Base-by-base conservation (phyloP, 2,329 filamentous ascomycete genomes). In the Camptophora hylomeconis region DNA sequence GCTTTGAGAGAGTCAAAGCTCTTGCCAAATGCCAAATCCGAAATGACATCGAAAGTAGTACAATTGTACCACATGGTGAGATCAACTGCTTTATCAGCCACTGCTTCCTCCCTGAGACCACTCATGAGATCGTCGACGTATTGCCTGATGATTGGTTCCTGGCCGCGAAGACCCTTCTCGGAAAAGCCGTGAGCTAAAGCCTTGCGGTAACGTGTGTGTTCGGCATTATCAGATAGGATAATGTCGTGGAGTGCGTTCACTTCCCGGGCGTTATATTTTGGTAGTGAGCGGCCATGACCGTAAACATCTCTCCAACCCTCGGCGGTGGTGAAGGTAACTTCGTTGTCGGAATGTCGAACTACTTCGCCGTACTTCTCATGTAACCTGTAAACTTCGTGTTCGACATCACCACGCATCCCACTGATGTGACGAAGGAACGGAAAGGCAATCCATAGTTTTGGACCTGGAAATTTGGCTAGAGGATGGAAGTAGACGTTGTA, bases 141-240 rank as follows among this genome's bases (percentile, higher is more conserved):
- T n/a, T 9, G 9, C 18, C 9, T 5, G 9, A 29, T 21, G 12
- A 29, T 11, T 1, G 42, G 31, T 25, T 54, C 53, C 31, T 57
- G 57, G 10, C 52, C 50, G 5, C 40, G 40, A 7, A 63, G 25
- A 3, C 52, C 50, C 24, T 47, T 50, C 22, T 60, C 57, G 0
- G 57, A 58, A 34, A 62, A 61, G 0, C 51, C 54, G 26, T 52
- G 47, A 0, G 49, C 44, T 7, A 61, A 28, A 2, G 51, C 37
- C 0, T 46, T 38, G 15, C 54, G 47, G 12, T 45, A 32, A 5
- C 38, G 31, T 7, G 33, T 23, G 24, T 52, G 49, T 3, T 46
- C 31, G 8, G 35, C 35, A 11, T 31, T 30, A 14, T 38, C 30
- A 8, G n/a, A n/a, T n/a, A 28, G 28, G 16, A 35, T 20, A 20